A percentile compares a stretch with the other conserved stretches of the same genome.
Evolutionary conservation across 768 basidiomycete genomes (phyloP).

Genomic region (Agaricus bisporus): DNA sequence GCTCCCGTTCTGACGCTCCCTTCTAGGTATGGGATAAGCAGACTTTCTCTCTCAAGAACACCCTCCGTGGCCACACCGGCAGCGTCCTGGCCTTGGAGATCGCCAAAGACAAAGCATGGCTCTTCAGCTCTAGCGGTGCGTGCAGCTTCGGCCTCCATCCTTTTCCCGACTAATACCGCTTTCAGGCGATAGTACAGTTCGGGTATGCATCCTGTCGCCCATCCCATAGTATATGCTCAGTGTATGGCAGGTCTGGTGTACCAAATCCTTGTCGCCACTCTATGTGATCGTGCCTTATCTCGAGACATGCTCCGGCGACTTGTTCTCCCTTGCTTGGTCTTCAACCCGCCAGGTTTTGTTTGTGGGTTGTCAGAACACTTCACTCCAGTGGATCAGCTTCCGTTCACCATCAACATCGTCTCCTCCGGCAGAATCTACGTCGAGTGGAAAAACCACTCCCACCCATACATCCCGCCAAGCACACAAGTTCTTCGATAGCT

Average conservation of each 20-base stretch:
- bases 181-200: conserved; percentile 85
- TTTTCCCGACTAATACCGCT: not conserved
- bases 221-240: not conserved
- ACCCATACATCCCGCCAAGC: conserved; percentile 37
- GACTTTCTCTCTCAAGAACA: conserved; percentile 60
- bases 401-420: conserved; percentile 13
- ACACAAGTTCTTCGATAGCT: conserved; percentile 92
- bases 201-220: conserved; percentile 41
- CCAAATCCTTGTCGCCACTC: conserved; percentile 54
- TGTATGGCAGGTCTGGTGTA: conserved; percentile 70
- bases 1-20: not conserved
- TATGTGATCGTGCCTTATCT: conserved; percentile 74
- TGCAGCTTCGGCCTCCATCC: not conserved
- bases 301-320: conserved; percentile 79
- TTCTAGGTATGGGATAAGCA: conserved; percentile 80
- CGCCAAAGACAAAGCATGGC: conserved; percentile 70
- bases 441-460: conserved; percentile 33
- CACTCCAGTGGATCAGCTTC: conserved; percentile 84
- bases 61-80: conserved; percentile 75
- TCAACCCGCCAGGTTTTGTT: conserved; percentile 64
- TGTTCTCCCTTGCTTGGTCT: conserved; percentile 83
- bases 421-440: conserved; percentile 13
- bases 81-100: conserved; percentile 79
- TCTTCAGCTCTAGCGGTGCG: conserved; percentile 86
- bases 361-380: conserved; percentile 90